Evolutionary conservation across 2,329 filamentous ascomycete genomes (phyloP).

Genomic region (Aspergillus pseudoglaucus): DNA sequence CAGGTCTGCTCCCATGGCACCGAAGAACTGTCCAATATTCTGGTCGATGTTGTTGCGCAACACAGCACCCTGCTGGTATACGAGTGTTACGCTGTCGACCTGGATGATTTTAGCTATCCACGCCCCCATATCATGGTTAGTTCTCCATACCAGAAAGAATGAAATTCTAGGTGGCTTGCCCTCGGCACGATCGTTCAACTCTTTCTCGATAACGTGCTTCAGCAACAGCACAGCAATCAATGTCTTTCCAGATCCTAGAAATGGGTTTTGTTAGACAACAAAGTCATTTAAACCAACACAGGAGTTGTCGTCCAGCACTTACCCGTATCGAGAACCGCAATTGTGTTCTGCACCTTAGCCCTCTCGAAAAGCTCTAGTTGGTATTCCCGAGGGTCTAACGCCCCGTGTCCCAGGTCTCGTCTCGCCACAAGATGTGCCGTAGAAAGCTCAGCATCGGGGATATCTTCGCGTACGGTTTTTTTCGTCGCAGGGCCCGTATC

Average conservation of each 20-base stretch:
- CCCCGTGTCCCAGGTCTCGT: constrained; percentile 52
- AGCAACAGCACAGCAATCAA: constrained; percentile 87
- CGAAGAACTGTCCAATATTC: constrained; percentile 66
- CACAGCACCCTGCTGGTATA: constrained; percentile 82
- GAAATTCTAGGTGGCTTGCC: constrained; percentile 60
- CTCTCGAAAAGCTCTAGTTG: constrained; percentile 86
- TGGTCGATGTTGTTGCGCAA: constrained; percentile 75
- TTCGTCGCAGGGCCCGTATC: constrained; percentile 34
- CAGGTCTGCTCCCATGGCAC: constrained; percentile 57
- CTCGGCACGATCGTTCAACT: constrained; percentile 61
- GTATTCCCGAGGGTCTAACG: constrained; percentile 77
- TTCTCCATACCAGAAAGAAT: constrained; percentile 67
- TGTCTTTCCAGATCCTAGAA: constrained; percentile 78
- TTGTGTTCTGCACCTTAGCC: constrained; percentile 77
- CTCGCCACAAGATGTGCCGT: constrained; percentile 49
- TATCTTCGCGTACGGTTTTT: constrained; percentile 24
- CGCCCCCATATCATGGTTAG: neutral
- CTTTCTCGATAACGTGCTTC: constrained; percentile 66
- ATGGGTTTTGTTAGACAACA: neutral
- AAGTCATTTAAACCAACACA: neutral
- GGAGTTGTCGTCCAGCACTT: constrained; percentile 1
- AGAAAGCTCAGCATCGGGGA: constrained; percentile 44
- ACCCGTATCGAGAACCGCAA: constrained; percentile 91
- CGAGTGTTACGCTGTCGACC: constrained; percentile 82
- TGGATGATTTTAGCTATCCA: constrained; percentile 23